phyloP scores from a whole-genome alignment of 345 rosid genomes.

The Angophora floribunda region DNA sequence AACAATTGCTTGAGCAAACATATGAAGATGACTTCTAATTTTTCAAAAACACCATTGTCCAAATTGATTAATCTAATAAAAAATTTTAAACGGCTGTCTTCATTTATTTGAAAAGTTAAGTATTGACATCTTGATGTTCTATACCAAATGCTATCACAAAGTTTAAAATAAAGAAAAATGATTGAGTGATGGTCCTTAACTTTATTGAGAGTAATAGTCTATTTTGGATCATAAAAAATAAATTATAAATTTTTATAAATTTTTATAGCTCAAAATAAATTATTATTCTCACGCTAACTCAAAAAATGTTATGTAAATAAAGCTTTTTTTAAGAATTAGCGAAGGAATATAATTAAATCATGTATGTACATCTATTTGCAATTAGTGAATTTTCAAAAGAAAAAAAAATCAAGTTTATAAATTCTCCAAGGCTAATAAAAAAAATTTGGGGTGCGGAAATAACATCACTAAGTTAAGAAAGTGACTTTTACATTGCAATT shows the following conservation, averaged over 20 bases:
- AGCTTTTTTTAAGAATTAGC: background rate
- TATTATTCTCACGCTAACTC: no score
- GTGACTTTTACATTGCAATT: background rate
- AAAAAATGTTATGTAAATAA: no score
- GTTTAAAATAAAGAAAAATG: background rate
- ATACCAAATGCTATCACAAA: background rate
- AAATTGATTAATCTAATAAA: background rate
- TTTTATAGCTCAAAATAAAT: no score
- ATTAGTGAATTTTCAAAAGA: background rate
- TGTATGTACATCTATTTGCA: background rate
- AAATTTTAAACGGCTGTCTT: accelerated
- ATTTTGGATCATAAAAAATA: no score
- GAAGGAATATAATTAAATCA: background rate
- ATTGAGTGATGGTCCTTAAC: no score
- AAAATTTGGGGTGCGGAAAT: background rate
- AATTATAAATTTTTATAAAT: no score
- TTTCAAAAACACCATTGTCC: accelerated
- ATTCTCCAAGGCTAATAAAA: background rate
- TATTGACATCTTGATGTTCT: no score
- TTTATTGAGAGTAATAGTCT: no score
- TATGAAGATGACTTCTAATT: background rate
- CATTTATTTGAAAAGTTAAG: background rate
- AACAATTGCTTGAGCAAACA: accelerated
- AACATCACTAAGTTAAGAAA: background rate
- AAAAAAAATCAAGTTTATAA: background rate